These are phyloP conservation scores for Micromonas commoda DNA, from an alignment of 139 green algal genomes.

Conservation along the genomic window DNA sequence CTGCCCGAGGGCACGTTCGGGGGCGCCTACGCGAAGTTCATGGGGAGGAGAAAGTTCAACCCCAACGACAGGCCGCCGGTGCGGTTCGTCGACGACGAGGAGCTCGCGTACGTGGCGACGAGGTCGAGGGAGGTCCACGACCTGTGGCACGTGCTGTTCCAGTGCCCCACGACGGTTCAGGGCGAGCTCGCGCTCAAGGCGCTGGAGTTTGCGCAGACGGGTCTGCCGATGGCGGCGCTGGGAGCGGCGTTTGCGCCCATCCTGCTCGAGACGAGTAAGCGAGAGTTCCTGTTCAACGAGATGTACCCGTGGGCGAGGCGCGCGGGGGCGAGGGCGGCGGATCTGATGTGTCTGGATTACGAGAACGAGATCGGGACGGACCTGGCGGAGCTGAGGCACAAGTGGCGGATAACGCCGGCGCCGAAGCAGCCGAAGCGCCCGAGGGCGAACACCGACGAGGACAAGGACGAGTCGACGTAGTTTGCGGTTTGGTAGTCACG, in stretches of 20 bases:
- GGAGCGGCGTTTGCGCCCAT: conserved; percentile 56
- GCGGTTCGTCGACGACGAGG: conserved; percentile 15
- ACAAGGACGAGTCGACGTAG: no score
- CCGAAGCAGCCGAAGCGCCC: conserved; percentile 30
- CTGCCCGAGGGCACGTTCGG: conserved; percentile 65
- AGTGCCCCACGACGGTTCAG: conserved; percentile 79
- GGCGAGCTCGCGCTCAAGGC: conserved; percentile 88
- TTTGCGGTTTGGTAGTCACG: no score
- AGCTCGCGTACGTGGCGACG: not conserved
- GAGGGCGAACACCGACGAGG: not conserved
- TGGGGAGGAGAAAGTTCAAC: conserved; percentile 66
- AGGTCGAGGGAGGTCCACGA: conserved; percentile 39
- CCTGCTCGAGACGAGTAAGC: conserved; percentile 30
- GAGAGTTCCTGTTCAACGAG: conserved; percentile 48
- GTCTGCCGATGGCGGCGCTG: conserved; percentile 76
- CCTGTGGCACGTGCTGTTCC: conserved; percentile 87
- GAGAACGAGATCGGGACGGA: conserved; percentile 66
- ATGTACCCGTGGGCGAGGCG: conserved; percentile 79
- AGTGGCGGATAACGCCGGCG: conserved; percentile 61
- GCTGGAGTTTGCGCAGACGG: conserved; percentile 87
- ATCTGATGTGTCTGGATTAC: conserved; percentile 86
- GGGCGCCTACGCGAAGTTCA: conserved; percentile 76
- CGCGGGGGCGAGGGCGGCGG: conserved; percentile 55
- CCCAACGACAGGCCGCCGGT: conserved; percentile 60
- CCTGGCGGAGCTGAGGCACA: conserved; percentile 52